These are phyloP conservation scores for Rubroboletus pulcherrimus DNA, from an alignment of 768 basidiomycete genomes.

Conservation along the genomic window DNA sequence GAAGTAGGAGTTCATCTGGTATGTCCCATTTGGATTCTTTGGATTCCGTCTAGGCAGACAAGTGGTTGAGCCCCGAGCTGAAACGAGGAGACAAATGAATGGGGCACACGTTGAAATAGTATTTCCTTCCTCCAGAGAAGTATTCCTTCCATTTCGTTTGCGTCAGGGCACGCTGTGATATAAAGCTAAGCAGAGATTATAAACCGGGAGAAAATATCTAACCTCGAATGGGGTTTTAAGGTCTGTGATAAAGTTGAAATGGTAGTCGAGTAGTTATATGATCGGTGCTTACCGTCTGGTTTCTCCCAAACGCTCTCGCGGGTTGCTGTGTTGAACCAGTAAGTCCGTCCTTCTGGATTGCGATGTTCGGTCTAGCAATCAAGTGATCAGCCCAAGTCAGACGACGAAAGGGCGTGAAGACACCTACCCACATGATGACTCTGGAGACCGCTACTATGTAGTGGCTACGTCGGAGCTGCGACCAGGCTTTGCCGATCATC, in stretches of 20 bases:
- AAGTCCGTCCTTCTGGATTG: conserved; percentile 94
- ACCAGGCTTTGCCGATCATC: not conserved
- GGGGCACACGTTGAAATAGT: conserved; percentile 75
- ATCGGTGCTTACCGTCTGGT: conserved; percentile 67
- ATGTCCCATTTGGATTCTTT: conserved; percentile 99
- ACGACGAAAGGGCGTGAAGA: not conserved
- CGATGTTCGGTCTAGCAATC: conserved; percentile 78
- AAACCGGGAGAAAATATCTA: conserved; percentile 12
- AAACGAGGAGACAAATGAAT: not conserved
- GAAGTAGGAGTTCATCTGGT: conserved; percentile 85
- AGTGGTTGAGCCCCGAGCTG: not conserved
- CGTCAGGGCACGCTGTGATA: conserved; percentile 70
- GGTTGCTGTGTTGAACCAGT: conserved; percentile 91
- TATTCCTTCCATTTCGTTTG: conserved; percentile 97
- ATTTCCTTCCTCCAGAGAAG: conserved; percentile 85
- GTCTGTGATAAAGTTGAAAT: conserved; percentile 42
- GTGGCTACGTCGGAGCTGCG: not conserved
- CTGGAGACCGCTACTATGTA: not conserved
- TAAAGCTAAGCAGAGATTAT: conserved; percentile 4
- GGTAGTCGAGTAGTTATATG: not conserved
- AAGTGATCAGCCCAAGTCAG: conserved; percentile 1
- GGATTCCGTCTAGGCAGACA: conserved; percentile 56
- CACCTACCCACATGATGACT: conserved; percentile 32
- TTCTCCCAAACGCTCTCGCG: conserved; percentile 98
- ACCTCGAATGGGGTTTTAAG: conserved; percentile 93